phyloP scores from a whole-genome alignment of 2,329 filamentous ascomycete species.

The Ophiostoma angusticollis region DNA sequence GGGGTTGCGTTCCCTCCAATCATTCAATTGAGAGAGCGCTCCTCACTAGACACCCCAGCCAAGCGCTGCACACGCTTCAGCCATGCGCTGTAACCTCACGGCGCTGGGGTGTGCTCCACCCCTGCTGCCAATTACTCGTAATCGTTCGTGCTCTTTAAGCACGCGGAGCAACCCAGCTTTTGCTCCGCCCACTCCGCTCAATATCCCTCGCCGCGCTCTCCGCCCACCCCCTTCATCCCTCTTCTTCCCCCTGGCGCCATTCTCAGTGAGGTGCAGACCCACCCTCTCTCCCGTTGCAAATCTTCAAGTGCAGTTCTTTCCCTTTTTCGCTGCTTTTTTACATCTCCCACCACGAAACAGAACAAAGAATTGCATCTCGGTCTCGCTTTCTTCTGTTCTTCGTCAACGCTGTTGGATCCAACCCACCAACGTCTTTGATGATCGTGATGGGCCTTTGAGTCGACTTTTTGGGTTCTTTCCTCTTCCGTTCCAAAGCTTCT shows the following conservation, averaged over 20 bases:
- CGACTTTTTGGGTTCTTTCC: background rate
- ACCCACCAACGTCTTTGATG: constrained; percentile 3
- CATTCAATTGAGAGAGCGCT: too few relatives aligned
- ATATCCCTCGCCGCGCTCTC: too few relatives aligned
- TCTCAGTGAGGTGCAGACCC: constrained; percentile 4
- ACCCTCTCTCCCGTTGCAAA: constrained; percentile 5
- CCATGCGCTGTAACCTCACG: too few relatives aligned
- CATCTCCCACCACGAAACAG: constrained; percentile 3
- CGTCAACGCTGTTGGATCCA: background rate
- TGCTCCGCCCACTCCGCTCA: too few relatives aligned
- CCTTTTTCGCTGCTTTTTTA: background rate
- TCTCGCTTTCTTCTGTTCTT: constrained; percentile 4
- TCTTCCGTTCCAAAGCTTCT: constrained; percentile 11
- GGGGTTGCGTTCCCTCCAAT: too few relatives aligned
- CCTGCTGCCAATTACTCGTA: too few relatives aligned
- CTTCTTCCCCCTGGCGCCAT: constrained; percentile 1
- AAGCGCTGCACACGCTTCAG: too few relatives aligned
- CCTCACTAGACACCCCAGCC: too few relatives aligned
- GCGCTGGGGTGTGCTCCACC: too few relatives aligned
- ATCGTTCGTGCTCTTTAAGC: too few relatives aligned
- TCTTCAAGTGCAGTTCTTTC: too few relatives aligned
- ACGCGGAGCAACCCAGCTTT: too few relatives aligned
- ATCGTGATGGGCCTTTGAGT: constrained; percentile 5
- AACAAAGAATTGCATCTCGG: constrained; percentile 4
- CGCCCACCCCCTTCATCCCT: background rate